These are phyloP conservation scores for Agapanthus africanus DNA, from an alignment of 106 monocot genomes.

Conservation along the genomic window DNA sequence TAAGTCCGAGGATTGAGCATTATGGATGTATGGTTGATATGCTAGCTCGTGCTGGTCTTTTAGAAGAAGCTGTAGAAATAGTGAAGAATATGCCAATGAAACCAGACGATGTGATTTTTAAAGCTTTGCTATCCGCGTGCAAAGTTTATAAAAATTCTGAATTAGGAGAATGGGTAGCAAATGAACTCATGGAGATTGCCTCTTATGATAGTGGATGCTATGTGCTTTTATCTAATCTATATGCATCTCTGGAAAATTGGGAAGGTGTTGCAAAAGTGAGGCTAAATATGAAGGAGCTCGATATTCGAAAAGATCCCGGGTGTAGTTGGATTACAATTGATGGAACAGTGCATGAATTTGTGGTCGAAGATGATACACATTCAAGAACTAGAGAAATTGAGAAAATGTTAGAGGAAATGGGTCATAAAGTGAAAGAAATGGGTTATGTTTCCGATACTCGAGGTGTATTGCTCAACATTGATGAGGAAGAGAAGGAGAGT, in stretches of 20 bases:
- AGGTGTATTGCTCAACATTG: conserved; percentile 24
- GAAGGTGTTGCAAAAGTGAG: conserved; percentile 21
- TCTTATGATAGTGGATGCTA: conserved; percentile 19
- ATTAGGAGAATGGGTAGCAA: conserved; percentile 10
- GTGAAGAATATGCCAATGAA: conserved; percentile 26
- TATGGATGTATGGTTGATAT: conserved; percentile 33
- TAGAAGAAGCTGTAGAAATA: conserved; percentile 20
- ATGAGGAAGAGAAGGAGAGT: conserved; percentile 34
- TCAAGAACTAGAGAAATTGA: conserved; percentile 14
- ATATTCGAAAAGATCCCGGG: conserved; percentile 32
- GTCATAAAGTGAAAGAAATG: background rate
- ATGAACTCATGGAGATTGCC: conserved; percentile 14
- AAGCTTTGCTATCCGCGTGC: conserved; percentile 28
- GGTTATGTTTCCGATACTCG: conserved; percentile 28
- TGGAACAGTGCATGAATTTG: conserved; percentile 26
- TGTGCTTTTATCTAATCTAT: conserved; percentile 32
- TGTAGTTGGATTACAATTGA: conserved; percentile 31
- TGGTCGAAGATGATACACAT: conserved; percentile 25
- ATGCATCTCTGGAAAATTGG: conserved; percentile 25
- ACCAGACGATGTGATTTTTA: conserved; percentile 32
- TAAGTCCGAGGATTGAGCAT: conserved; percentile 30
- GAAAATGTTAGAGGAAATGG: conserved; percentile 24
- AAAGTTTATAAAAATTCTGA: conserved; percentile 12
- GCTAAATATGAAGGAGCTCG: conserved; percentile 26
- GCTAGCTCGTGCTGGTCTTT: conserved; percentile 21